A percentile compares a stretch with the other conserved stretches of the same genome.
Evolutionary conservation across 495 filamentous ascomycete species (phyloP).

Genomic region (Xylaria sp.): DNA sequence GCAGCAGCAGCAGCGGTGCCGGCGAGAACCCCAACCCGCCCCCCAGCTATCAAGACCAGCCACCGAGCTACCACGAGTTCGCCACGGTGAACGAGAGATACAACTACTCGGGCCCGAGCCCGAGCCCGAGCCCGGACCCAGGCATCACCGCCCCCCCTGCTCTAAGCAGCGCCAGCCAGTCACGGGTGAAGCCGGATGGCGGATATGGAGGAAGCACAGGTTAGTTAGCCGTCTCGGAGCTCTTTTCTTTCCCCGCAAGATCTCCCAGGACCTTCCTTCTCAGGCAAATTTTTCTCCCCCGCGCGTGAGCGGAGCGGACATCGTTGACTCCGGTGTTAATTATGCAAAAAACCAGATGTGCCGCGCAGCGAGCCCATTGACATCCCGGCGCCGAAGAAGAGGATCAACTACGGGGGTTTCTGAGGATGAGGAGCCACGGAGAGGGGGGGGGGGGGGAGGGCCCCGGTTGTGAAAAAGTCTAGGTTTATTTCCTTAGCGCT

Average conservation of each 20-base stretch:
- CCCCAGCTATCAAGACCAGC: not conserved
- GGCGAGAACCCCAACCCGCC: not conserved
- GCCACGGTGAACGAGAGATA: not conserved
- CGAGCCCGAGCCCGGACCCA: not conserved
- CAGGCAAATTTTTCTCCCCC: too few species aligned
- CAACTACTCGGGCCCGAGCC: not conserved
- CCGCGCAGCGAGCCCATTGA: not conserved
- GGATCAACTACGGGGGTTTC: not conserved
- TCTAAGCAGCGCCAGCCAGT: not conserved
- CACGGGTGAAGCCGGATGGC: not conserved
- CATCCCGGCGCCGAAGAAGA: not conserved
- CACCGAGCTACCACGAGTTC: conserved; percentile 1
- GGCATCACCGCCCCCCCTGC: not conserved
- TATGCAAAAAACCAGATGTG: too few species aligned
- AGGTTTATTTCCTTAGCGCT: too few species aligned
- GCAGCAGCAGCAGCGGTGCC: not conserved
- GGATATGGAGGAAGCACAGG: not conserved
- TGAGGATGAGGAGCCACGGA: not conserved
- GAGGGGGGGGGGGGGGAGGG: too few species aligned
- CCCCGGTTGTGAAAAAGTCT: too few species aligned
- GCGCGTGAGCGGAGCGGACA: too few species aligned
- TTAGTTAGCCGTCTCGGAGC: too few species aligned
- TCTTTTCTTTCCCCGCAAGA: too few species aligned
- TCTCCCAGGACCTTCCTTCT: too few species aligned
- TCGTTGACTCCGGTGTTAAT: too few species aligned